Percentiles rank a stretch among this genome's conserved stretches.
Evolutionary conservation across 192 early-diverging fungal genomes (phyloP).

Genomic region (Backusella parvicylindrica): DNA sequence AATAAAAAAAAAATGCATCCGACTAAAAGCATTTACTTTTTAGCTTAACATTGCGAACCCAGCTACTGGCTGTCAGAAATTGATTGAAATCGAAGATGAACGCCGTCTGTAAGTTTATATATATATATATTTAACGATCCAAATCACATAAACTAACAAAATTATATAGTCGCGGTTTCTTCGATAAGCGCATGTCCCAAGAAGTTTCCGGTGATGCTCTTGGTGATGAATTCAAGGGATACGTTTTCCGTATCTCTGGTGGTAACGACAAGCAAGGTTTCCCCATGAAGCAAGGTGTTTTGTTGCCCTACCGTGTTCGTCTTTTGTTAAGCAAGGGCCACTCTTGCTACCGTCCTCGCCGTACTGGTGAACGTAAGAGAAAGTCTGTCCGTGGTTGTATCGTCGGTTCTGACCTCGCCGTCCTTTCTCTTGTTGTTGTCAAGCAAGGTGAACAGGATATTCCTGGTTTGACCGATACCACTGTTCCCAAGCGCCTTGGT

Average conservation of each 20-base stretch:
- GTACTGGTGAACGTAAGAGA: constrained; percentile 96
- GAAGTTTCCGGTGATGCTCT: too few species aligned
- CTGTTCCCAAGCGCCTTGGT: constrained; percentile 94
- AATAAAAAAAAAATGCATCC: too few species aligned
- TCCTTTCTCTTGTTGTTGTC: too few species aligned
- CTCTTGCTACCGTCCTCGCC: constrained; percentile 98
- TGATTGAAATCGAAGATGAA: constrained; percentile 97
- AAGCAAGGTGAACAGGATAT: too few species aligned
- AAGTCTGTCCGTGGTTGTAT: constrained; percentile 99
- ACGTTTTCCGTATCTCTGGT: too few species aligned
- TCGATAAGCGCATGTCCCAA: too few species aligned
- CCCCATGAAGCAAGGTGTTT: constrained; percentile 99
- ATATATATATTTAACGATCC: too few species aligned
- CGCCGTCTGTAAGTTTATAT: constrained; percentile 76
- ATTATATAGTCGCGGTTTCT: too few species aligned
- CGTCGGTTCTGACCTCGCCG: constrained; percentile 79
- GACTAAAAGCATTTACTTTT: too few species aligned
- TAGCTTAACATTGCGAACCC: constrained; percentile 99
- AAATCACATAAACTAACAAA: too few species aligned
- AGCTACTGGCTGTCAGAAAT: constrained; percentile 97
- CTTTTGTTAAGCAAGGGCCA: constrained; percentile 88
- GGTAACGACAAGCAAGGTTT: constrained; percentile 99
- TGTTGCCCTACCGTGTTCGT: constrained; percentile 68
- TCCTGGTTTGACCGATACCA: constrained; percentile 90
- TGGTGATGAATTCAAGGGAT: too few species aligned